Evolutionary conservation across 805 yeast genomes (phyloP), one percentile per base, ranked within the genome.

Genomic region (Kodamaea laetipori): DNA sequence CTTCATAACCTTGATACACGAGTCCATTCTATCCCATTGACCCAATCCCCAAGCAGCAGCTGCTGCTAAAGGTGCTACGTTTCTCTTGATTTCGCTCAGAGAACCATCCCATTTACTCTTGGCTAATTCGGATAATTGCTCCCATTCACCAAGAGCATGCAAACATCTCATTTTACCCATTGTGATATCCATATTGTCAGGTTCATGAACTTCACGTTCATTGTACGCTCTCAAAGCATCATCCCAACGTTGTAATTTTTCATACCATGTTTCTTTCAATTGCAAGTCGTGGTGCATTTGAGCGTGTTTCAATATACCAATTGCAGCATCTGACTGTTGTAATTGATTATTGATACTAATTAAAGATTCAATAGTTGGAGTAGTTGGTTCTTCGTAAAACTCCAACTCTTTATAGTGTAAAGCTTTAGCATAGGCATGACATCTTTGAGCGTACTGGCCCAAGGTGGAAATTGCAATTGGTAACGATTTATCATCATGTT

Each of bases 41-140:
- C 92, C 92, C 32, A 95, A 71, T 10, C 98, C 97, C 99, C 99
- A 94, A 1, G 98, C 89, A 1, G 99, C 97, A 2, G 98, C 97
- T 0, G 99, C 99, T 0, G 98, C 99, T 41, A 95, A 69, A 0
- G 99, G 98, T 1, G 99, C 99, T 53, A 94, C 90, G 4, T 84
- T 80, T 44, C 96, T 73, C 53, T 83, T 78, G 30, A 81, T 80
- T 13, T 89, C 96, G 23, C 82, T 74, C 1, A 87, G 73, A 0
- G 95, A 78, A 21, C 74, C 70, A 12, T 69, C 72, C 99, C 99
- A 94, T 58, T 87, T 89, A 34, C 81, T 83, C 53, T 82, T 84
- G 0, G 97, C 96, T 43, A 94, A 68, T 47, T 84, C 86, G 7
- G 95, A 83, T 16, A 95, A 71, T 53, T 84, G 86, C 49, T 92